Base-by-base conservation (phyloP, 2,329 filamentous ascomycete genomes). In the Aspergillus novoparasiticus region DNA sequence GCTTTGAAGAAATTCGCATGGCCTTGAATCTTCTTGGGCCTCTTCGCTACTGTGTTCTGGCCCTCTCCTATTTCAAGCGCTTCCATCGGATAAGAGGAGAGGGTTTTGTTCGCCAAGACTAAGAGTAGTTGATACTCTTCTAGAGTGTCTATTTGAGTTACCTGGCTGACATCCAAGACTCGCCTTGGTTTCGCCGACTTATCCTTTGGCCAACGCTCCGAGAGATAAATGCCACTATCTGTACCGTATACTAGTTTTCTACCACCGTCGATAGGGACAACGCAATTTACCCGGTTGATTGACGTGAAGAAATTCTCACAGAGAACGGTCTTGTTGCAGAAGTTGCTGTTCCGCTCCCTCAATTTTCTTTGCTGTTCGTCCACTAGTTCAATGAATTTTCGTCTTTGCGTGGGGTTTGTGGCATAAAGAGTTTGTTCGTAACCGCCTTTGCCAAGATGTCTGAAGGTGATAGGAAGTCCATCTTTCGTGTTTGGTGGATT, bases 1-100 rank as follows among this genome's bases (percentile, higher is more conserved):
- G 93, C 91, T 80, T 96, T 97, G 88, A 99, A 99, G 82, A 98
- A 99, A 78, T 94, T 97, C 79, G 94, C 96, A 80, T 97, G 94
- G 72, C 92, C 96, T 78, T 94, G 91, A 67, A 99, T 98, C 84
- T 97, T 97, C 83, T 95, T 94, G 10, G 93, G 93, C 48, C 93
- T 88, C 78, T 95, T 97, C 19, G 88, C 88, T 61, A 94, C 83
- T 39, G 92, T 86, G 58, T 89, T 90, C 64, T 87, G 84, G 55
- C 83, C 82, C 73, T 98, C 94, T 66, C 90, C 90, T 3, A 90
- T 87, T 72, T 97, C 94, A 61, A 99, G 84, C 16, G 93, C 93
- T 66, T 94, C 90, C 58, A 97, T 84, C 1, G 93, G 89, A 80
- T 95, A 98, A 9, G 94, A 97, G 70, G 92, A 89, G 11, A 98